Conservation (phyloP, 176 grass and related monocot species). For the Elaeis guineensis region DNA sequence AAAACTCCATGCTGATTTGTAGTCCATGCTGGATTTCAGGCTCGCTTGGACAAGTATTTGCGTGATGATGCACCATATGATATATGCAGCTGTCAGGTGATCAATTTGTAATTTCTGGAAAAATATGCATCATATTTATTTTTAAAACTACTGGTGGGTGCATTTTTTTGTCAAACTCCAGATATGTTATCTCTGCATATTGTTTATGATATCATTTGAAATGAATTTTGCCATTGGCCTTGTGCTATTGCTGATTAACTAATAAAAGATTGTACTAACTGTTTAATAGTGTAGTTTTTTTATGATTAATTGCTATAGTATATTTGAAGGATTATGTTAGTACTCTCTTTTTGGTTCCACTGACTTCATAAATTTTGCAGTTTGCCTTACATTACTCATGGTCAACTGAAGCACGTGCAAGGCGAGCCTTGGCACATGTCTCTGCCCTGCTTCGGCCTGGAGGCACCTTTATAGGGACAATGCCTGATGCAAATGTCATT, state of each 20-base stretch:
- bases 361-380: slow-evolving; percentile 30
- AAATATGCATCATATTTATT: background rate
- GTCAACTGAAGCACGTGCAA: slow-evolving; percentile 87
- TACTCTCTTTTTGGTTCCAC: no score
- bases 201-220: no score
- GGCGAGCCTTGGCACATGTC: slow-evolving; percentile 74
- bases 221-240: no score
- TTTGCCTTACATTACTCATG: slow-evolving; percentile 98
- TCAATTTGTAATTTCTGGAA: background rate
- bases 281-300: background rate
- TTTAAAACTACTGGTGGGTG: no score
- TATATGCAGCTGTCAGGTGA: slow-evolving; percentile 88
- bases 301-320: background rate
- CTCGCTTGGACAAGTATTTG: slow-evolving; percentile 77
- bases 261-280: no score
- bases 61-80: slow-evolving; percentile 81
- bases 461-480: slow-evolving; percentile 84
- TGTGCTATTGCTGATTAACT: no score
- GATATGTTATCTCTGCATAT: no score
- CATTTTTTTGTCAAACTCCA: no score
- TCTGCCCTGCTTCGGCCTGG: slow-evolving; percentile 90
- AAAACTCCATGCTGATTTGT: background rate
- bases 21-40: slow-evolving; percentile 29
- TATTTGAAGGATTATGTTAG: no score
- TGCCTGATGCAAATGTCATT: slow-evolving; percentile 93